Conservation (phyloP, 2,329 filamentous ascomycete species). For the Aspergillus vadensis region DNA sequence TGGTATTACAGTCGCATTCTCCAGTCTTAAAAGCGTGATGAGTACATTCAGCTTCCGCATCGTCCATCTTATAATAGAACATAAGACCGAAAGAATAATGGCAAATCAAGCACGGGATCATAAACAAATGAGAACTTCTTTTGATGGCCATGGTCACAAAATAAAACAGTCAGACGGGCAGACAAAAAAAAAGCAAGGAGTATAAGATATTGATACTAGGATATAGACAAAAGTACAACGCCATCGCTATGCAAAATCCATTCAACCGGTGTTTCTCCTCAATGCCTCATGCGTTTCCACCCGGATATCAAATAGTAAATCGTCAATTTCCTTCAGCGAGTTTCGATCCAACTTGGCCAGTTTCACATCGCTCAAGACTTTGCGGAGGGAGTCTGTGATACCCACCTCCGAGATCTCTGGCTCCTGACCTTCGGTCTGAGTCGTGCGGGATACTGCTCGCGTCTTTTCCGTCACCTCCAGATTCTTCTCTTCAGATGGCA, state of each 20-base stretch:
- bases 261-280: constrained; percentile 45
- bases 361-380: constrained; percentile 62
- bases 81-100: not conserved
- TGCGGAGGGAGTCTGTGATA: constrained; percentile 58
- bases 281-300: constrained; percentile 72
- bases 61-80: not conserved
- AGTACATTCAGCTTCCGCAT: not conserved
- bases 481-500: not conserved
- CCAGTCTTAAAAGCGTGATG: not conserved
- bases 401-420: constrained; percentile 3
- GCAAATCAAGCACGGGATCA: not conserved
- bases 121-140: not conserved
- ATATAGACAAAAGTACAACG: constrained; percentile 24
- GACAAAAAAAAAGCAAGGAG: not conserved
- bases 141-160: constrained; percentile 1
- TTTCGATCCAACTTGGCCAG: constrained; percentile 62
- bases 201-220: not conserved
- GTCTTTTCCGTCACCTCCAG: constrained; percentile 7
- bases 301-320: constrained; percentile 77
- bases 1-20: too few species aligned
- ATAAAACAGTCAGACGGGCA: not conserved
- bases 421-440: constrained; percentile 6
- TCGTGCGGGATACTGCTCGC: not conserved
- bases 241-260: constrained; percentile 39
- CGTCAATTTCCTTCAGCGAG: constrained; percentile 72